phyloP scores from a whole-genome alignment of 1,284 basidiomycete species.

The Apiotrichum akiyoshidainum region DNA sequence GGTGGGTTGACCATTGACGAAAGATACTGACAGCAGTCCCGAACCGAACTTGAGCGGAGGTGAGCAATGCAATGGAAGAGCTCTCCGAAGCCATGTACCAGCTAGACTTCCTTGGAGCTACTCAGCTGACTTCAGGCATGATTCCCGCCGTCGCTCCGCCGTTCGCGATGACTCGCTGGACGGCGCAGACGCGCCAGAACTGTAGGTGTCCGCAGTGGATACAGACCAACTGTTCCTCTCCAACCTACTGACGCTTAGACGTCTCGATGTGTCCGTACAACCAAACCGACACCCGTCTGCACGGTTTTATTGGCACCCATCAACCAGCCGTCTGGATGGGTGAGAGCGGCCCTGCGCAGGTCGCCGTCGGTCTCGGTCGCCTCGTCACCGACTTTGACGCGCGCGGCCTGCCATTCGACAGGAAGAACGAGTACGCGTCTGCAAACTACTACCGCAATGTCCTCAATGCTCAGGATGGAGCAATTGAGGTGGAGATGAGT shows the following conservation, averaged over 20 bases:
- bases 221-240: too few species aligned
- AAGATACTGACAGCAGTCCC: slow-evolving; percentile 17
- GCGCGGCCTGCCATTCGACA: slow-evolving; percentile 61
- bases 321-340: slow-evolving; percentile 89
- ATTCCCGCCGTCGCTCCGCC: slow-evolving; percentile 60
- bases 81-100: too few species aligned
- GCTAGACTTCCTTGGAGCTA: slow-evolving; percentile 50
- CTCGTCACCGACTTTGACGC: slow-evolving; percentile 60
- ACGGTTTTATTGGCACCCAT: slow-evolving; percentile 68
- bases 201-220: too few species aligned
- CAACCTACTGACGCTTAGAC: slow-evolving; percentile 29
- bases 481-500: slow-evolving; percentile 62
- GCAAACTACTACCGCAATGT: slow-evolving; percentile 67
- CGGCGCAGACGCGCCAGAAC: slow-evolving; percentile 43
- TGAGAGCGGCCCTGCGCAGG: slow-evolving; percentile 65
- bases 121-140: slow-evolving; percentile 55
- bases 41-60: slow-evolving; percentile 38
- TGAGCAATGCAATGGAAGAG: slow-evolving; percentile 5
- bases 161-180: slow-evolving; percentile 77
- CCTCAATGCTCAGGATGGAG: slow-evolving; percentile 58
- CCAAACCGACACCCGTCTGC: slow-evolving; percentile 61
- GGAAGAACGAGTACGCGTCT: slow-evolving; percentile 61
- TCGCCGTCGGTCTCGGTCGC: slow-evolving; percentile 61
- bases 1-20: slow-evolving; percentile 22
- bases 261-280: slow-evolving; percentile 77